phyloP scores from a whole-genome alignment of 2,329 filamentous ascomycete species.

The Arthrobotrys entomopaga region DNA sequence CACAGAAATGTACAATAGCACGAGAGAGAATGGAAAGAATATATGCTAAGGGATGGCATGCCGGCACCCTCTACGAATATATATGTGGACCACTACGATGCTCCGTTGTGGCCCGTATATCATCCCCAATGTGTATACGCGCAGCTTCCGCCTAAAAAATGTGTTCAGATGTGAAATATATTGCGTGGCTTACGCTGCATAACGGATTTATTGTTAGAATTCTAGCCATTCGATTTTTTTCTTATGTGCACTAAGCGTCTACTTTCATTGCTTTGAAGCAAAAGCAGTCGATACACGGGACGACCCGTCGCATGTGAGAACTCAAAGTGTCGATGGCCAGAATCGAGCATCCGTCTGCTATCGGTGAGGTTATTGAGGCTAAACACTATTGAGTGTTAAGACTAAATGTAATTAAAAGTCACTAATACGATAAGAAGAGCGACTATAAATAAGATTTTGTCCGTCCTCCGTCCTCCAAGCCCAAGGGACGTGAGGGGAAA shows the following conservation, averaged over 20 bases:
- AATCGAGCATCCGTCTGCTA: neutral
- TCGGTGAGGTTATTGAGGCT: conserved; percentile 9
- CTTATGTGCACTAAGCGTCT: neutral
- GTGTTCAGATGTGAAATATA: conserved; percentile 1
- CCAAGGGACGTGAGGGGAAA: no score
- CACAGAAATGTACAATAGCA: conserved; percentile 4
- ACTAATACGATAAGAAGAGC: neutral
- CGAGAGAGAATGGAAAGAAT: neutral
- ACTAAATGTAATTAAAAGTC: neutral
- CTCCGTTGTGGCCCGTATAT: neutral
- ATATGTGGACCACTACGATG: no score
- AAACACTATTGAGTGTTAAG: neutral
- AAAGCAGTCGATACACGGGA: conserved; percentile 5
- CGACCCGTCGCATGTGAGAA: conserved; percentile 17
- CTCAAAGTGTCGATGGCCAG: neutral
- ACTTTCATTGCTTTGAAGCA: neutral
- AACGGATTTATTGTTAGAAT: neutral
- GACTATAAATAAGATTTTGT: no score
- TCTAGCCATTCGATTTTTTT: conserved; percentile 19
- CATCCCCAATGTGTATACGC: neutral
- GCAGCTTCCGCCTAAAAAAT: neutral
- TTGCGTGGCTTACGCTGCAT: conserved; percentile 19
- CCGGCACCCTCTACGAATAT: no score
- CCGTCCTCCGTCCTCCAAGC: no score
- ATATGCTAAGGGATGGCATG: no score